Evolutionary conservation across 768 basidiomycete genomes (phyloP), one percentile per base, ranked within the genome.

Genomic region (Dacryopinax spathularia): DNA sequence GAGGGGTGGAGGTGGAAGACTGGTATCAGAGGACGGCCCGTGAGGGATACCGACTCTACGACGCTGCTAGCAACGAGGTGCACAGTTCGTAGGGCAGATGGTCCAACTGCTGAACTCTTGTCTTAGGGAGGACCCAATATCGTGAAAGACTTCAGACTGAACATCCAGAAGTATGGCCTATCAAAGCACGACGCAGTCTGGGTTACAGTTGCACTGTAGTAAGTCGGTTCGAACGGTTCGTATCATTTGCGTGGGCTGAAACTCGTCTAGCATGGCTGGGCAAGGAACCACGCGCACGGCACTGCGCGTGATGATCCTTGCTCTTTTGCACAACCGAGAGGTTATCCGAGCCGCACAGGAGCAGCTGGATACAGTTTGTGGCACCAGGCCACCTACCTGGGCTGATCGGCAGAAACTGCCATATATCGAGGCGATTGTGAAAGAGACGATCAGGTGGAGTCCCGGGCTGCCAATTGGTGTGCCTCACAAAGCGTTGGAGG

Each of bases 321-420:
- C 65, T 18, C 67, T 67, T 66, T 62, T 67, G 25, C 60, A 65
- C 41, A 10, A 64, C 33, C 65, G 63, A 4, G 36, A 31, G 31
- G 63, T 64, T n/a, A 56, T 60, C 33, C 34, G 33, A 25, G 60
- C 31, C 25, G 63, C 63, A 27, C 63, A 44, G 20, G 35, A 20
- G 10, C 63, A 66, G 31, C 48, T 66, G 13, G 56, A 64, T 12
- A 63, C 63, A 12, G 33, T 66, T n/a, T 60, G 41, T 7, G 41
- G 33, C 2, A n/a, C 27, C 9, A 27, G 56, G 16, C 56, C 63
- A 18, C 84, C 82, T 12, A 70, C 68, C 3, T 76, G 78, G 60
- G 67, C 69, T 12, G 79, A 73, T 62, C 67, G 80, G 33, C 69
- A 74, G 29, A 78, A 79, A 68, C 74, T 80, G 56, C 75, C 79